Base-by-base conservation (phyloP, 768 basidiomycete genomes). In the Russula dissimulans region DNA sequence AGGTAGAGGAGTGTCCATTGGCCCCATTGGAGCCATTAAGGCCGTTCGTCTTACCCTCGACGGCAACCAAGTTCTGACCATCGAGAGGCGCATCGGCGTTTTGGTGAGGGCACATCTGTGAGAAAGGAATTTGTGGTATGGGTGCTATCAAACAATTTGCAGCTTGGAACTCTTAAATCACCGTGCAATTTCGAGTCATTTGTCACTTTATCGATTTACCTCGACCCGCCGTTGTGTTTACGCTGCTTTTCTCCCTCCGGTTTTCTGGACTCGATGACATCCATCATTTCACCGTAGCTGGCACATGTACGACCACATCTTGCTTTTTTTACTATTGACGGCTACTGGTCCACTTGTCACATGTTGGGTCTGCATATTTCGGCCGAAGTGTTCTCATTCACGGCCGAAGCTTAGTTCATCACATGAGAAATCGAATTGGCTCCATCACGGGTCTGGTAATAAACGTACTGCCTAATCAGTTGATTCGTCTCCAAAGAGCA, bases 31-130 rank as follows among this genome's bases (percentile, higher is more conserved):
- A 77, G 68, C 72, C 71, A 50, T 71, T 70, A 34, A 66, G 56
- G 55, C 71, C 70, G 22, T 69, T 72, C 43, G 70, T 64, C 72
- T 65, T 55, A 59, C 82, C 75, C 55, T 84, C 82, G 54, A 92
- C 80, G 34, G 79, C 71, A 56, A 93, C 88, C 89, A 92, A 89
- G 56, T 93, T 81, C 60, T 72, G 69, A 56, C 74, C 76, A 48
- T 74, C 67, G 46, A 80, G 71, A 49, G 75, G 61, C n/a, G 73
- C 55, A 67, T 84, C 80, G 60, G 72, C 76, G 74, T 78, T 82
- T 67, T 74, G 70, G 71, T 79, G 79, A 39, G 84, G 83, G 71
- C 86, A 89, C 85, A 88, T 88, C 71, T 76, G 32, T 15, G 26
- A 46, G 50, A 36, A 6, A 8, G 11, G 31, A 43, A 34, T 48